These are phyloP conservation scores for Phytopythium helicoides DNA, from an alignment of 352 stramenopile genomes.

Conservation along the genomic window DNA sequence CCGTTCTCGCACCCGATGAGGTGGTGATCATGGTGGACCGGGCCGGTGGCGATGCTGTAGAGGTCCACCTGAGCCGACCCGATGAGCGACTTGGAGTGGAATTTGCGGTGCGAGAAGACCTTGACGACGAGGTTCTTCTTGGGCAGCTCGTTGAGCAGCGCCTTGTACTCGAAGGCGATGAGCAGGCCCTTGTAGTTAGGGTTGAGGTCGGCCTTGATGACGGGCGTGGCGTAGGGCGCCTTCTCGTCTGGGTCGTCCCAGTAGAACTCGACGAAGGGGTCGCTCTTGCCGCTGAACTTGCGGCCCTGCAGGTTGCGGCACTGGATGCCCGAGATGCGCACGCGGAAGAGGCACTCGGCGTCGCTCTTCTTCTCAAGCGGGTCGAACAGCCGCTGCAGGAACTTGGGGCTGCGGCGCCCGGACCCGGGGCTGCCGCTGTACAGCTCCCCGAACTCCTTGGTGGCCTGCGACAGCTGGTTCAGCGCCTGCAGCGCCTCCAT, in stretches of 20 bases:
- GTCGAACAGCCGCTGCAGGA: constrained; percentile 67
- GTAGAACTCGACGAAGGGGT: constrained; percentile 88
- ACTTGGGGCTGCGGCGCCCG: constrained; percentile 54
- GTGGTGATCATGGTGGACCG: constrained; percentile 87
- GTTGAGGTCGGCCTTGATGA: constrained; percentile 86
- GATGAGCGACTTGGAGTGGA: constrained; percentile 75
- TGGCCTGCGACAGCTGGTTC: constrained; percentile 74
- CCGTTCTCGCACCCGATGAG: constrained; percentile 84
- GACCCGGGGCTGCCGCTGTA: constrained; percentile 37
- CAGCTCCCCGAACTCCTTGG: constrained; percentile 71
- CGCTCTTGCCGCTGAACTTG: constrained; percentile 79
- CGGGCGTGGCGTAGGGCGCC: constrained; percentile 71
- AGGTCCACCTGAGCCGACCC: constrained; percentile 76
- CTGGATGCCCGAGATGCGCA: constrained; percentile 85
- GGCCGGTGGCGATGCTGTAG: constrained; percentile 78
- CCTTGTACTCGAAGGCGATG: constrained; percentile 87
- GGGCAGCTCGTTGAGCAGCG: constrained; percentile 45
- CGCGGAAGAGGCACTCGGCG: constrained; percentile 77
- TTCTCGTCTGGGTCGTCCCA: constrained; percentile 77
- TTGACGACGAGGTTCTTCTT: constrained; percentile 72
- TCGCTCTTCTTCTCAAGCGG: constrained; percentile 51
- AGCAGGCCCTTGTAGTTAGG: constrained; percentile 87
- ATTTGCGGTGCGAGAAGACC: constrained; percentile 82
- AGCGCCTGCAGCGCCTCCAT: constrained; percentile 52
- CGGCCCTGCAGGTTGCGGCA: constrained; percentile 82